Evolutionary conservation across 1,284 basidiomycete species (phyloP).

Genomic region (Vanrija pseudolonga): DNA sequence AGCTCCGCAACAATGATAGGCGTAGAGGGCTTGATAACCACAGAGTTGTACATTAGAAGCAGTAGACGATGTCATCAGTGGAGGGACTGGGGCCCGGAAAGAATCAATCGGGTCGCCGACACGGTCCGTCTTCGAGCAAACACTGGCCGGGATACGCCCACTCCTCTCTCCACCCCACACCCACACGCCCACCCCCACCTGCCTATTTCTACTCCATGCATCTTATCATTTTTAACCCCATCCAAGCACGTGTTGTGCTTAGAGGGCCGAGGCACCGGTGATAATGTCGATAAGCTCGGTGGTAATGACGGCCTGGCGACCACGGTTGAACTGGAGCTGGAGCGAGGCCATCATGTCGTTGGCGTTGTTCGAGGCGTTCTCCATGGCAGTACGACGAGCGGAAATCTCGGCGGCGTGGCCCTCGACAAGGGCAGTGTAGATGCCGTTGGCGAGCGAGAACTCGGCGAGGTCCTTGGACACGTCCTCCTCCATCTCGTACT

Average conservation of each 20-base stretch:
- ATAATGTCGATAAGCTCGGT: slow-evolving; percentile 29
- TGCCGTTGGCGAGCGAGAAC: slow-evolving; percentile 94
- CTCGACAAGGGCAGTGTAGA: slow-evolving; percentile 92
- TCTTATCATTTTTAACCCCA: too few species aligned
- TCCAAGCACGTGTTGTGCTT: slow-evolving; percentile 4
- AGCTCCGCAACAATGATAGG: too few species aligned
- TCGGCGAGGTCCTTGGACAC: slow-evolving; percentile 90
- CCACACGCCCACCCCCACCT: too few species aligned
- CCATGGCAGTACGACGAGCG: slow-evolving; percentile 92
- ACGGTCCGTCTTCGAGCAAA: too few species aligned
- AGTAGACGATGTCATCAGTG: too few species aligned
- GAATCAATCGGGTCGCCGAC: too few species aligned
- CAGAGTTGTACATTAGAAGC: too few species aligned
- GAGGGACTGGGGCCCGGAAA: too few species aligned
- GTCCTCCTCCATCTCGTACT: slow-evolving; percentile 95
- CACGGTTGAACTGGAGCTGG: slow-evolving; percentile 96
- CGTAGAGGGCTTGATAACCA: too few species aligned
- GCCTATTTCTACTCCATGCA: too few species aligned
- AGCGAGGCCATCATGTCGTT: slow-evolving; percentile 81
- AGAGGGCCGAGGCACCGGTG: slow-evolving; percentile 25
- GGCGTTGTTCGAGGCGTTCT: slow-evolving; percentile 99
- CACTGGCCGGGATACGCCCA: too few species aligned
- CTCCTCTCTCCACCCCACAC: too few species aligned
- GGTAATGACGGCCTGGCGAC: slow-evolving; percentile 91
- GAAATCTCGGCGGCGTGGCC: slow-evolving; percentile 86